Percentiles rank a stretch among this genome's conserved stretches.
Conservation (phyloP, 306 rosid genomes). For the Macrotyloma uniflorum region DNA sequence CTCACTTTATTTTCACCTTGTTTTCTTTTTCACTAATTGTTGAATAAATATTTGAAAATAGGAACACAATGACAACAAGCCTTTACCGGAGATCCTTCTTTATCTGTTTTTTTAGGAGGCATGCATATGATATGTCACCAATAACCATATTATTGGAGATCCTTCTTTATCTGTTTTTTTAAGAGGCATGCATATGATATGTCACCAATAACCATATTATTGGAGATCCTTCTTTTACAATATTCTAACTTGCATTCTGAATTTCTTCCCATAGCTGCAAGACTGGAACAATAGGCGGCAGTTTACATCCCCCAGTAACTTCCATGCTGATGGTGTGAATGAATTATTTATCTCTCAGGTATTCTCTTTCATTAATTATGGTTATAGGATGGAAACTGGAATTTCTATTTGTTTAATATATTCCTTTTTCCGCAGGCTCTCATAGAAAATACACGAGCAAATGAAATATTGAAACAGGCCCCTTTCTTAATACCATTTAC, state of each 20-base stretch:
- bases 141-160: constrained; percentile 7
- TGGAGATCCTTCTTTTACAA: neutral
- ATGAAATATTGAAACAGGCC: constrained; percentile 91
- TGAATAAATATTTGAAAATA: neutral
- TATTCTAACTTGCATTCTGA: constrained; percentile 39
- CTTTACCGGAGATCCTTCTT: constrained; percentile 12
- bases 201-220: constrained; percentile 5
- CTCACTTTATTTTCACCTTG: neutral
- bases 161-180: constrained; percentile 14
- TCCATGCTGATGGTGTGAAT: constrained; percentile 96
- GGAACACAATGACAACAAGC: neutral
- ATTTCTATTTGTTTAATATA: constrained; percentile 1
- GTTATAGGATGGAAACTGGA: constrained; percentile 15
- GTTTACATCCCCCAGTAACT: constrained; percentile 82
- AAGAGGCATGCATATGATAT: constrained; percentile 17
- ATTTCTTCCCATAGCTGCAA: constrained; percentile 72
- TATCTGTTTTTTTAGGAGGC: constrained; percentile 11
- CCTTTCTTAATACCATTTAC: constrained; percentile 96
- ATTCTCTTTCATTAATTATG: constrained; percentile 32
- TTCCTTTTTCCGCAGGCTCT: constrained; percentile 59
- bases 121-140: constrained; percentile 10
- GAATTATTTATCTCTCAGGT: constrained; percentile 97
- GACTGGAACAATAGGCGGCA: constrained; percentile 97
- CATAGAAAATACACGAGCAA: constrained; percentile 82
- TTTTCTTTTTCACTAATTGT: neutral